phyloP scores from a whole-genome alignment of 2,329 filamentous ascomycete species.

The Aspergillus felis region DNA sequence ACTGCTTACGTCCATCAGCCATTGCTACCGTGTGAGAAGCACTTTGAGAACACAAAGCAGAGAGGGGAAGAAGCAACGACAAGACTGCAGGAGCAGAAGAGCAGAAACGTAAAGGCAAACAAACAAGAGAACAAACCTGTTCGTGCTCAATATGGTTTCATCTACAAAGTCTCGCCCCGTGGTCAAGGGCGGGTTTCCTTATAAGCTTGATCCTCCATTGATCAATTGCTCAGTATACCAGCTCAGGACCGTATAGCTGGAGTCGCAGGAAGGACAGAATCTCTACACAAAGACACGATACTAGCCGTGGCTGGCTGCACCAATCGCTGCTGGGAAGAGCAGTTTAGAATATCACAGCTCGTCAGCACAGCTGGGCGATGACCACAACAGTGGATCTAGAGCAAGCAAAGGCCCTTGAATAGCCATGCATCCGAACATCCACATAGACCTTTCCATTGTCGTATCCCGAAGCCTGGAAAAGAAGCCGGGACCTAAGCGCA shows the following conservation, averaged over 20 bases:
- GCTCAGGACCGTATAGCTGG: constrained; percentile 3
- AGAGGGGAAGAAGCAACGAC: background rate
- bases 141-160: constrained; percentile 9
- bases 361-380: constrained; percentile 25
- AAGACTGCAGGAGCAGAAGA: constrained; percentile 1
- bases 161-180: constrained; percentile 8
- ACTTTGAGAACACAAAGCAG: constrained; percentile 3
- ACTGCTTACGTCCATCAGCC: constrained; percentile 54
- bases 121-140: constrained; percentile 6
- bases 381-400: constrained; percentile 24
- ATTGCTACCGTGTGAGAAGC: constrained; percentile 33
- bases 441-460: background rate
- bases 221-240: background rate
- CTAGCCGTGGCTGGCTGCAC: constrained; percentile 25
- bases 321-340: constrained; percentile 23
- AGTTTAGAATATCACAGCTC: constrained; percentile 20
- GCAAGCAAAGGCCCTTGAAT: constrained; percentile 11
- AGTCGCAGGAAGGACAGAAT: constrained; percentile 8
- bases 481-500: background rate
- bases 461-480: background rate
- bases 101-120: background rate
- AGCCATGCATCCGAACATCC: constrained; percentile 12
- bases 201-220: constrained; percentile 17
- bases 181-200: constrained; percentile 20
- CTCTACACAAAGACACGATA: constrained; percentile 23